phyloP scores from a whole-genome alignment of 106 monocot genomes.

The Platanthera zijinensis region DNA sequence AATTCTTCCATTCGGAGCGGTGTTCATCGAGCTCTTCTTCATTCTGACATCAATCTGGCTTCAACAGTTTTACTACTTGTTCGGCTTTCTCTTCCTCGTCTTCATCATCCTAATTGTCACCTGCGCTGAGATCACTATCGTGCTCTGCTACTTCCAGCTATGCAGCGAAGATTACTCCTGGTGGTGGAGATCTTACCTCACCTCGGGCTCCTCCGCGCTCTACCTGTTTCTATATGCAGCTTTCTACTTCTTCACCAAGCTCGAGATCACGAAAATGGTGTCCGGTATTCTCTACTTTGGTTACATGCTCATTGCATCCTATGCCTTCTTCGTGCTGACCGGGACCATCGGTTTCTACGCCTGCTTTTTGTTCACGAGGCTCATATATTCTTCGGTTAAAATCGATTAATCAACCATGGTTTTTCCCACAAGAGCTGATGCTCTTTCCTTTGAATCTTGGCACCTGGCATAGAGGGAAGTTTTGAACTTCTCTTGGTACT shows the following conservation, averaged over 20 bases:
- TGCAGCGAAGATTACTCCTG: conserved; percentile 95
- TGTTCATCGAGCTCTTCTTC: conserved; percentile 98
- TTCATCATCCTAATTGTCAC: conserved; percentile 82
- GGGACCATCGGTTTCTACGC: conserved; percentile 97
- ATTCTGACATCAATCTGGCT: conserved; percentile 98
- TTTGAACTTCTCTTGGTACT: neutral
- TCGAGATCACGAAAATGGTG: conserved; percentile 80
- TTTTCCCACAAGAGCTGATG: neutral
- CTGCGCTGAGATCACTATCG: conserved; percentile 91
- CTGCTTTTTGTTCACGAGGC: conserved; percentile 91
- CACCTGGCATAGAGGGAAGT: conserved; percentile 1
- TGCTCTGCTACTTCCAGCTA: conserved; percentile 97
- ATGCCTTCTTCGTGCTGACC: conserved; percentile 84
- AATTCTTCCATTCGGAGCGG: conserved; percentile 95
- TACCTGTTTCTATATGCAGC: conserved; percentile 90
- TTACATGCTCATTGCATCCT: conserved; percentile 96
- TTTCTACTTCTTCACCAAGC: conserved; percentile 99
- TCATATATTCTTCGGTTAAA: conserved; percentile 97
- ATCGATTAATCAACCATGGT: conserved; percentile 40
- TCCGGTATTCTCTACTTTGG: conserved; percentile 90
- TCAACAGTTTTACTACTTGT: conserved; percentile 97
- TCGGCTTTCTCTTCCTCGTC: conserved; percentile 93
- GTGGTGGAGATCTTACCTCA: conserved; percentile 98
- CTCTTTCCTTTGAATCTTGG: neutral
- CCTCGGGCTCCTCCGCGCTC: conserved; percentile 88